Evolutionary conservation across 2,329 filamentous ascomycete genomes (phyloP), one percentile per base, ranked within the genome.

Genomic region (Cladosporium oxysporum): DNA sequence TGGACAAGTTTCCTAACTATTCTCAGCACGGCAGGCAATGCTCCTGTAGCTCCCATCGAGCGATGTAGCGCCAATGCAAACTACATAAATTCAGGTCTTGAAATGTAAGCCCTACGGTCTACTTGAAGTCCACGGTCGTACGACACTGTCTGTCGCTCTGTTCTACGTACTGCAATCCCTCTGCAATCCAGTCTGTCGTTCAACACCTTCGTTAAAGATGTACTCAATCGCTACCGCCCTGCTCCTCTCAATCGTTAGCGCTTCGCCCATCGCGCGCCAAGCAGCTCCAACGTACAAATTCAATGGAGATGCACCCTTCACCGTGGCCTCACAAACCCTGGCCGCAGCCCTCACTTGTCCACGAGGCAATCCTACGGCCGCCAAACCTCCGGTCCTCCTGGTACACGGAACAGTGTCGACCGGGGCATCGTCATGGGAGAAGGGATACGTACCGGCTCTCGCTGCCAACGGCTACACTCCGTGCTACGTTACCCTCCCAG

Each of bases 401-500:
- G 71, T 76, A 4, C 74, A 76, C 33, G 74, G 73, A 35, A 76
- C 73, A 14, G 68, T 66, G 18, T 69, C 70, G 2, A 75, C 72
- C 5, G 73, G 73, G n/a, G 66, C 68, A 33, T 71, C 73, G 53
- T 66, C 71, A 2, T 75, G 74, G 73, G 71, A 68, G 1, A 65
- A 72, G 53, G 72, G 72, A 28, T 75, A 72, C 47, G 72, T 75
- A 1, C 73, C 73, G 29, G 74, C 74, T 26, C 64, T 75, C 16
- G 53, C 62, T 18, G 65, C 67, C 16, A 69, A 74, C 28, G 72
- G 73, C n/a, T 76, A 71, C 59, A 76, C 73, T 11, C 69, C 72
- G 4, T 76, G 74, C 68, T 74, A 73, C 62, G 65, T 76, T n/a
- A 73, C 69, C 1, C 68, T 75, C 3, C 74, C 73, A 16, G 69